Conservation (phyloP, 2,329 filamentous ascomycete genomes). For the Hortaea werneckii region DNA sequence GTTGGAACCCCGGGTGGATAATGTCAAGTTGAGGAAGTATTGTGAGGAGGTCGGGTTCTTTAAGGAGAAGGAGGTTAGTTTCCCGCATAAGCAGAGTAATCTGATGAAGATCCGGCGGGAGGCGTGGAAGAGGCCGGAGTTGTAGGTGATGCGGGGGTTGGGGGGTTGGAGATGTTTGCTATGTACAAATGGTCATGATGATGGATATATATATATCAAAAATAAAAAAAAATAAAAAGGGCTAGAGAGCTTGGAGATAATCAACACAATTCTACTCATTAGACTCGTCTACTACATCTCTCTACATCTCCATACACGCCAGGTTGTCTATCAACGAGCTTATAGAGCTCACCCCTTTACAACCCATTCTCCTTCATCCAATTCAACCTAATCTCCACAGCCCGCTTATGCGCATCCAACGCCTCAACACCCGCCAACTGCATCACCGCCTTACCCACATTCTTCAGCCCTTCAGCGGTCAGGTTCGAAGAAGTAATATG, state of each 20-base stretch:
- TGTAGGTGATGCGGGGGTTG: not conserved
- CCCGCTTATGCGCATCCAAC: slow-evolving; percentile 79
- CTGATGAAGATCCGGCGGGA: slow-evolving; percentile 72
- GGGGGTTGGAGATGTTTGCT: too few species aligned
- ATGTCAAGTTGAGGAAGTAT: slow-evolving; percentile 67
- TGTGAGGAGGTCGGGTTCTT: slow-evolving; percentile 68
- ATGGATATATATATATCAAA: too few species aligned
- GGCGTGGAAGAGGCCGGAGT: slow-evolving; percentile 49
- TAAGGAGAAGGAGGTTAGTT: slow-evolving; percentile 74
- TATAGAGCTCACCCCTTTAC: not conserved
- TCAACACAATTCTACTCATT: too few species aligned
- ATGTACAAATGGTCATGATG: too few species aligned
- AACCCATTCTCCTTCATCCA: slow-evolving; percentile 8
- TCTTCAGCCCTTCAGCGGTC: slow-evolving; percentile 71
- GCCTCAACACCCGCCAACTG: slow-evolving; percentile 89
- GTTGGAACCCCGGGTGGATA: slow-evolving; percentile 85
- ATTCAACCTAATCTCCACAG: slow-evolving; percentile 54
- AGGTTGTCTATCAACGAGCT: too few species aligned
- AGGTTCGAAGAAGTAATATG: slow-evolving; percentile 94
- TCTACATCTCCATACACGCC: too few species aligned
- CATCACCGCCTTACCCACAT: slow-evolving; percentile 86
- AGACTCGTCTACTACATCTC: too few species aligned
- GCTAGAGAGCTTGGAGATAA: too few species aligned
- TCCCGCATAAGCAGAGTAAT: slow-evolving; percentile 89
- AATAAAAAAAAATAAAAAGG: too few species aligned